Evolutionary conservation across 1,284 basidiomycete genomes (phyloP).

Genomic region (Ceratobasidium papillatum): DNA sequence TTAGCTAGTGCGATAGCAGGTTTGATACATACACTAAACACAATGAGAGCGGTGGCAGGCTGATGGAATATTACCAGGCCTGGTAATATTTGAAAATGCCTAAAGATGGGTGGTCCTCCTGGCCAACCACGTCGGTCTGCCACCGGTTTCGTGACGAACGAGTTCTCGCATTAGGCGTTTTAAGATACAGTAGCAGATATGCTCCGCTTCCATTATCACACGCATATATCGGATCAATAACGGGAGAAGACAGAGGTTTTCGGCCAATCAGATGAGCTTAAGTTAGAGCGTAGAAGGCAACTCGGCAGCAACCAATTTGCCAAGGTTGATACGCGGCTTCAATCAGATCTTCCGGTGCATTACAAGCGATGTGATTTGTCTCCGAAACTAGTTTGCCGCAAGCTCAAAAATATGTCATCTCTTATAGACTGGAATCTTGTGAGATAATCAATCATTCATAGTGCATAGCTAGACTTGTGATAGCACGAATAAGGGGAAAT

Average conservation of each 20-base stretch:
- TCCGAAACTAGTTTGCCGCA: too few relatives aligned
- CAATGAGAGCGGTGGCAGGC: too few relatives aligned
- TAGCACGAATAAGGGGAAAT: too few relatives aligned
- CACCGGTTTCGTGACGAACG: too few relatives aligned
- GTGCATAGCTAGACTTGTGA: not conserved
- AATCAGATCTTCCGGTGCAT: not conserved
- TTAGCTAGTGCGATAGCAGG: too few relatives aligned
- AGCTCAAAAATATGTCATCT: too few relatives aligned
- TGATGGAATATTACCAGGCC: too few relatives aligned
- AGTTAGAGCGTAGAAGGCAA: not conserved
- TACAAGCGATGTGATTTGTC: not conserved
- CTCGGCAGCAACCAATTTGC: not conserved
- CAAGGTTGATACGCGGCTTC: not conserved
- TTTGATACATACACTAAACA: too few relatives aligned
- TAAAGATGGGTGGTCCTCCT: too few relatives aligned
- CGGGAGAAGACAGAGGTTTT: not conserved
- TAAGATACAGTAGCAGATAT: not conserved
- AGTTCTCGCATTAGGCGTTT: not conserved
- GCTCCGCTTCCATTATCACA: not conserved
- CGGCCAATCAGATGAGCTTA: not conserved
- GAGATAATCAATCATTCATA: not conserved
- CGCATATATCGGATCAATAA: constrained; percentile 1
- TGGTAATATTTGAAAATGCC: too few relatives aligned
- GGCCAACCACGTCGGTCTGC: too few relatives aligned
- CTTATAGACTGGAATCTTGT: too few relatives aligned